Evolutionary conservation across 2,329 filamentous ascomycete species (phyloP).

Genomic region (Ceratocystis lukuohia): DNA sequence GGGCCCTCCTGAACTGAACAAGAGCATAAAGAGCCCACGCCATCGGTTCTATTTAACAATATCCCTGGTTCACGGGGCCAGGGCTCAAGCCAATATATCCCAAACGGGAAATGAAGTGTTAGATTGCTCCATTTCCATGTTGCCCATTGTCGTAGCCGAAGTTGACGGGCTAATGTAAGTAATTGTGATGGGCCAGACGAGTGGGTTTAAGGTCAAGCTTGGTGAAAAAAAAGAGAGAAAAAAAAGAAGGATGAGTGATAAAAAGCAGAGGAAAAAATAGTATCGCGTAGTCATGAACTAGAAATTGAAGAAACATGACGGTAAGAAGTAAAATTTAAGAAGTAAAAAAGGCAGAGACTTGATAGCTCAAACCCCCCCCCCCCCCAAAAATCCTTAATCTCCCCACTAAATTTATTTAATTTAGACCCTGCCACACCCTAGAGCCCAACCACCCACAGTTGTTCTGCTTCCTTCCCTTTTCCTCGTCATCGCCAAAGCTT

Average conservation of each 20-base stretch:
- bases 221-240: neutral
- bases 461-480: neutral
- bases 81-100: conserved; percentile 2
- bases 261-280: too few species aligned
- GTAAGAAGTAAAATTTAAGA: neutral
- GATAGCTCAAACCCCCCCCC: neutral
- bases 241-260: too few species aligned
- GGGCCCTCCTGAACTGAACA: neutral
- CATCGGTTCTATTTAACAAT: neutral
- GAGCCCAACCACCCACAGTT: neutral
- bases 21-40: neutral
- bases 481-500: neutral
- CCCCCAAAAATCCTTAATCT: neutral
- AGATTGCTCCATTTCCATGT: neutral
- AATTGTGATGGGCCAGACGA: neutral
- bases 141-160: neutral
- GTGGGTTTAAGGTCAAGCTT: neutral
- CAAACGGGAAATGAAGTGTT: neutral
- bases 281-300: too few species aligned
- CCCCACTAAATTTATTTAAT: neutral
- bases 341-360: neutral
- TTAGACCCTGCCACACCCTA: neutral
- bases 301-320: neutral
- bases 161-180: neutral
- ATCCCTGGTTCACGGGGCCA: neutral